These are phyloP conservation scores for Globisporangium middletonii DNA, from an alignment of 352 stramenopile species.

Conservation along the genomic window DNA sequence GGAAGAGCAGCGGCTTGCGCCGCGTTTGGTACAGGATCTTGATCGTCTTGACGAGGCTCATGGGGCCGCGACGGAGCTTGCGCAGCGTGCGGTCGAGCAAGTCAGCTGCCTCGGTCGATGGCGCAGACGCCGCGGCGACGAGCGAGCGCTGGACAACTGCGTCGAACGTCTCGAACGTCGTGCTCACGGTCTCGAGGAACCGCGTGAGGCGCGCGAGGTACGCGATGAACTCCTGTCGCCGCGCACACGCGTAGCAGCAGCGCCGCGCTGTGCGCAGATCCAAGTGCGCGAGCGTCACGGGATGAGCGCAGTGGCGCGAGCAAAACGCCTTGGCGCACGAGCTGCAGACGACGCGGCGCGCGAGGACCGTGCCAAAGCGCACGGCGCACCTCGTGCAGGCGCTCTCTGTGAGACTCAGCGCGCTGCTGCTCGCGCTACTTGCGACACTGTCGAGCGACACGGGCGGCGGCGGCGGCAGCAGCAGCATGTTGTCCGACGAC, in stretches of 20 bases:
- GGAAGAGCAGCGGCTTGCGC: conserved; percentile 63
- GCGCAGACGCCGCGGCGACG: too few relatives aligned
- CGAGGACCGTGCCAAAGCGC: conserved; percentile 44
- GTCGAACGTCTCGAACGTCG: too few relatives aligned
- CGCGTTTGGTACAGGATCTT: conserved; percentile 79
- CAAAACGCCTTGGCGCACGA: conserved; percentile 59
- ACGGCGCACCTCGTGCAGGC: conserved; percentile 46
- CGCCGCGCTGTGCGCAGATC: conserved; percentile 23
- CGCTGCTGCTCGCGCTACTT: conserved; percentile 1
- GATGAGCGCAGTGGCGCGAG: conserved; percentile 46
- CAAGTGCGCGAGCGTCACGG: conserved; percentile 40
- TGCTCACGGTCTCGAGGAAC: conserved; percentile 20
- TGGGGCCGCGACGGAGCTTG: conserved; percentile 45
- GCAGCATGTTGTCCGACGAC: neutral
- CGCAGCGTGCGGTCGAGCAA: conserved; percentile 35
- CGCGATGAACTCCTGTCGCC: conserved; percentile 51
- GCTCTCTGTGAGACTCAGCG: conserved; percentile 6
- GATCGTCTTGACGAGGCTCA: conserved; percentile 75
- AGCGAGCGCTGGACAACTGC: too few relatives aligned
- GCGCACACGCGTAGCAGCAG: conserved; percentile 49
- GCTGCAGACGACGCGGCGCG: conserved; percentile 44
- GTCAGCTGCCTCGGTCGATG: neutral
- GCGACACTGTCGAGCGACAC: neutral
- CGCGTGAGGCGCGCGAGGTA: conserved; percentile 29
- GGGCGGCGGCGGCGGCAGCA: too few relatives aligned